Evolutionary conservation across 1,284 basidiomycete species (phyloP), one percentile per base, ranked within the genome.

Genomic region (Ganoderma lingzhi): DNA sequence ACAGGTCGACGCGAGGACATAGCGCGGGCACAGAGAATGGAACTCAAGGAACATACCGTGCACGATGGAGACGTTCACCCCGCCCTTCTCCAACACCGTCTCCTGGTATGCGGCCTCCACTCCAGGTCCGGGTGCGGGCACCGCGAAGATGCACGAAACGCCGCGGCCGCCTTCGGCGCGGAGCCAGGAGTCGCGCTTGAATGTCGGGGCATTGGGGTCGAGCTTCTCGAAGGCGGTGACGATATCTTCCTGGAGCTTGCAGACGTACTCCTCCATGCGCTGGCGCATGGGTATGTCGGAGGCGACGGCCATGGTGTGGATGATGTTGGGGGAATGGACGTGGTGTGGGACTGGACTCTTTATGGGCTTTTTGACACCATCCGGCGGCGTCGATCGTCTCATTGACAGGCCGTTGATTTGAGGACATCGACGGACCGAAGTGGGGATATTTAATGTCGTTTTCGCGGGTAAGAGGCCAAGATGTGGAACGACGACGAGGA

Each of bases 21-120:
- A 3, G 35, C 35, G 35, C 35, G 4, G 35, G 35, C 35, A 35
- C 35, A 35, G 35, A 35, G 35, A 35, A 35, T 3, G 35, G 35
- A 35, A 35, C 35, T 23, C 23, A 23, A 23, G 95, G 1, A 99
- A 89, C 42, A 84, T 87, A 45, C 97, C 97, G 78, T 98, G 91
- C 0, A 99, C 95, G 77, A 99, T 86, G 37, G 93, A 96, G 76
- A 99, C 93, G 82, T 98, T 99, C 67, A 99, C 96, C 2, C 98
- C 98, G 2, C 93, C 97, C 82, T 99, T 99, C 80, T 99, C 97
- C 75, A 99, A 92, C 23, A 95, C 85, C 0, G 89, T 85, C 39
- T 81, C 74, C 32, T 80, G 78, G 23, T 23, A 1, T 15, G 76
- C 44, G 5, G 37, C 58, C 35, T 60, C 58, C 79, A 77, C 67